phyloP scores from a whole-genome alignment of 2,329 filamentous ascomycete species.

The Venturia pyrina region DNA sequence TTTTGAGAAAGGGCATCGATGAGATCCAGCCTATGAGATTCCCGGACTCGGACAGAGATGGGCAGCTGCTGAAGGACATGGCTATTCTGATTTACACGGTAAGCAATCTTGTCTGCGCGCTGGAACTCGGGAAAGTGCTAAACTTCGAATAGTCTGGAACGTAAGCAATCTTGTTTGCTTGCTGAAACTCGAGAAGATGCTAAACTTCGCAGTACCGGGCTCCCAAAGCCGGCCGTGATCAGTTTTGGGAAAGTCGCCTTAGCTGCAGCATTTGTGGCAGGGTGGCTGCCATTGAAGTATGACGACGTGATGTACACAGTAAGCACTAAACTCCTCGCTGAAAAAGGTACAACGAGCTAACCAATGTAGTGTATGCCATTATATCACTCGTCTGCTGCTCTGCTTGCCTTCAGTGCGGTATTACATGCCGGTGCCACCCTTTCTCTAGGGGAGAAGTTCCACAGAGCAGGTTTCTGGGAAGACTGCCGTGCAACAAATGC shows the following conservation, averaged over 20 bases:
- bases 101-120: conserved; percentile 22
- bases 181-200: too few relatives aligned
- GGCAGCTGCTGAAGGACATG: conserved; percentile 37
- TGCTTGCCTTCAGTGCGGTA: conserved; percentile 57
- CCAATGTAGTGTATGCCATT: conserved; percentile 65
- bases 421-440: conserved; percentile 55
- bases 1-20: conserved; percentile 4
- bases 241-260: conserved; percentile 12
- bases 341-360: conserved; percentile 12
- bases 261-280: conserved; percentile 51
- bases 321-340: conserved; percentile 20
- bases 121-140: neutral
- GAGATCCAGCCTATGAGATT: neutral
- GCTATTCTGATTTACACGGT: conserved; percentile 67
- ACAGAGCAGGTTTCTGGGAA: conserved; percentile 64
- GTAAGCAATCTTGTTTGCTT: too few relatives aligned
- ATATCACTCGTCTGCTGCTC: conserved; percentile 70
- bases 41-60: conserved; percentile 10
- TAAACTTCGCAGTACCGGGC: conserved; percentile 44
- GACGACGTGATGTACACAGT: conserved; percentile 68
- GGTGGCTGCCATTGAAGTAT: conserved; percentile 48
- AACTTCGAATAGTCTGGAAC: conserved; percentile 46
- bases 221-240: conserved; percentile 27
- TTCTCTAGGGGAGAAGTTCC: conserved; percentile 68
- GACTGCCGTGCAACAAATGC: conserved; percentile 62